Conservation (phyloP, 2,329 filamentous ascomycete genomes). For the Pseudomassariella vexata region DNA sequence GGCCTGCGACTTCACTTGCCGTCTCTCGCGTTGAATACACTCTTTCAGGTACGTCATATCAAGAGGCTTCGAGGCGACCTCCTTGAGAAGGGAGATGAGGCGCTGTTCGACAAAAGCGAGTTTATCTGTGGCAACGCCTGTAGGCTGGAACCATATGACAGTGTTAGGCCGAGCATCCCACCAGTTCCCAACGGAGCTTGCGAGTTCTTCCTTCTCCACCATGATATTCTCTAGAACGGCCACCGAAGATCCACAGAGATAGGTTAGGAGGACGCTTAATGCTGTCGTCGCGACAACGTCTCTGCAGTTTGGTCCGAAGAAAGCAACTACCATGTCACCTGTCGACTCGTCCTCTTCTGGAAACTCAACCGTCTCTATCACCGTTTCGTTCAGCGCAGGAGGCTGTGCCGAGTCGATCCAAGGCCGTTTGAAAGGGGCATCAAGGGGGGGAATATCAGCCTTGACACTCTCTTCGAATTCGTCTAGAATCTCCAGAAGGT, state of each 20-base stretch:
- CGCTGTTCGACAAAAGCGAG: slow-evolving; percentile 79
- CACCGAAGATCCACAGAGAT: slow-evolving; percentile 88
- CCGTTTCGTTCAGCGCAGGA: slow-evolving; percentile 64
- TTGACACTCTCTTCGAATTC: slow-evolving; percentile 84
- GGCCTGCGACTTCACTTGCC: slow-evolving; percentile 76
- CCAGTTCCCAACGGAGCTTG: slow-evolving; percentile 76
- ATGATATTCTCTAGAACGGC: slow-evolving; percentile 86
- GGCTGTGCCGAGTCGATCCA: slow-evolving; percentile 87
- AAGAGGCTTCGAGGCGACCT: slow-evolving; percentile 72
- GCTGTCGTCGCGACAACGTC: slow-evolving; percentile 65
- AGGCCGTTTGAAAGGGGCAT: slow-evolving; percentile 74
- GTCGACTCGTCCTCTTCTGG: slow-evolving; percentile 94
- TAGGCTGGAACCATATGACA: slow-evolving; percentile 80
- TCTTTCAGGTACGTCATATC: slow-evolving; percentile 89
- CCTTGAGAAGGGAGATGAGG: slow-evolving; percentile 75
- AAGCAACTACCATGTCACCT: slow-evolving; percentile 80
- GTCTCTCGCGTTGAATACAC: slow-evolving; percentile 74
- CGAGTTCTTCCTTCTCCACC: slow-evolving; percentile 88
- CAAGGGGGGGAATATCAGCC: slow-evolving; percentile 69
- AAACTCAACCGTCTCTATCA: slow-evolving; percentile 77
- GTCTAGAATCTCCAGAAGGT: slow-evolving; percentile 77
- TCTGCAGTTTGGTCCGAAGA: slow-evolving; percentile 78
- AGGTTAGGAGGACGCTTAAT: slow-evolving; percentile 73
- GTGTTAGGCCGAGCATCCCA: slow-evolving; percentile 75
- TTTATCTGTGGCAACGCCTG: slow-evolving; percentile 81